Percentiles rank a stretch among this genome's conserved stretches.
phyloP scores from a whole-genome alignment of 2,329 filamentous ascomycete genomes.

The Aureobasidium lini region DNA sequence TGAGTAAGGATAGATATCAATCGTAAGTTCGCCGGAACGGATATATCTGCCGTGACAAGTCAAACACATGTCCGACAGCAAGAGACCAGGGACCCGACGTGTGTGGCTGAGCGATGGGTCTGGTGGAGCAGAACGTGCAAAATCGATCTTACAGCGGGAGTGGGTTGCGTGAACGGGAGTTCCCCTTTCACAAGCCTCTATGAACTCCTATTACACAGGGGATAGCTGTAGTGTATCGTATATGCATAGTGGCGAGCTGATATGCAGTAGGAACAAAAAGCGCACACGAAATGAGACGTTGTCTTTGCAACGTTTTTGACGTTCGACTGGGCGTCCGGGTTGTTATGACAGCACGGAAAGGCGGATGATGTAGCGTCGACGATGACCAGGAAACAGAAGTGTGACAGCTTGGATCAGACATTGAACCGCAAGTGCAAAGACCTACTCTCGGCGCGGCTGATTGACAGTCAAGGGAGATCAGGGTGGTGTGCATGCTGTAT shows the following conservation, averaged over 20 bases:
- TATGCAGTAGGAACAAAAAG: not conserved
- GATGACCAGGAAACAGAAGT: constrained; percentile 1
- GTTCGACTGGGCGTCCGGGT: constrained; percentile 5
- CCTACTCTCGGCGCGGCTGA: constrained; percentile 1
- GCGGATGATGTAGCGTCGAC: not conserved
- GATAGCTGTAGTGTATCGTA: constrained; percentile 2
- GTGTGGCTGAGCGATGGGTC: constrained; percentile 9
- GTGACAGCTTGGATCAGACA: constrained; percentile 1
- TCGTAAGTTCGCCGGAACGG: not conserved
- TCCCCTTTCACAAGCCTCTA: constrained; percentile 5
- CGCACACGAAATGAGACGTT: constrained; percentile 10
- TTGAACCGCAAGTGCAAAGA: not conserved
- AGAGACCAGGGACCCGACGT: not conserved
- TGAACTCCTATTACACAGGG: constrained; percentile 3
- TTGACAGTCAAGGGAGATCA: constrained; percentile 6
- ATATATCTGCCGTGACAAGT: constrained; percentile 5
- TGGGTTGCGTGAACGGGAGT: not conserved
- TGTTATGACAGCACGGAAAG: constrained; percentile 9
- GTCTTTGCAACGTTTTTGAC: constrained; percentile 6
- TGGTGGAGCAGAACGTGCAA: not conserved
- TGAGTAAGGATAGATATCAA: not conserved
- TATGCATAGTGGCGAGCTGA: constrained; percentile 8
- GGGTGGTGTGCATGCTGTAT: constrained; percentile 5
- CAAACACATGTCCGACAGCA: constrained; percentile 11
- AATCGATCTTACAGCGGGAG: not conserved